Conservation (phyloP, 495 filamentous ascomycete genomes). For the Chaetomium fimeti region DNA sequence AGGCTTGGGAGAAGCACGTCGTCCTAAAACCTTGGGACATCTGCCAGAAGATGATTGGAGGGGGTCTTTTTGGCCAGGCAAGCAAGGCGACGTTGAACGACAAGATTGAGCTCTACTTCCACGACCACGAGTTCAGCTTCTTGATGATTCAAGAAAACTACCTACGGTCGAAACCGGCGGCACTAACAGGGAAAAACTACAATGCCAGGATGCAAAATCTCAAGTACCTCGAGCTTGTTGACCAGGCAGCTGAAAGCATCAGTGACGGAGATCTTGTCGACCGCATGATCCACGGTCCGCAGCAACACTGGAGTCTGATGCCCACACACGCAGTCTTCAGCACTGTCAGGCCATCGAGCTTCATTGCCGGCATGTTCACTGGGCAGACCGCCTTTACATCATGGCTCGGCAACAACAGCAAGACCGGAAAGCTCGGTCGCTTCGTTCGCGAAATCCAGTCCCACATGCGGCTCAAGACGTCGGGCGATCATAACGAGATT, state of each 20-base stretch:
- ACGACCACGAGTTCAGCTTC: conserved; percentile 94
- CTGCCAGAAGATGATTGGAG: conserved; percentile 82
- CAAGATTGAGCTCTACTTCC: conserved; percentile 98
- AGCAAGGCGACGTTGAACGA: conserved; percentile 88
- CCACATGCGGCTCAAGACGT: conserved; percentile 89
- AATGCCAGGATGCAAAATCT: conserved; percentile 61
- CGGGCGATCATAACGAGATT: conserved; percentile 91
- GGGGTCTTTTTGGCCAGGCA: conserved; percentile 76
- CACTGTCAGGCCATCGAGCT: conserved; percentile 89
- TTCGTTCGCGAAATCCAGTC: conserved; percentile 93
- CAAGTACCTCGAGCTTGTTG: conserved; percentile 77
- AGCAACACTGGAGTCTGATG: conserved; percentile 98
- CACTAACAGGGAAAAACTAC: conserved; percentile 56
- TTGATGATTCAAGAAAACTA: conserved; percentile 99
- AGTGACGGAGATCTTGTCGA: conserved; percentile 97
- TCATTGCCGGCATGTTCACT: conserved; percentile 70
- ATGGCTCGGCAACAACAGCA: conserved; percentile 96
- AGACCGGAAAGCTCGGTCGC: conserved; percentile 77
- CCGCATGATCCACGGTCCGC: conserved; percentile 94
- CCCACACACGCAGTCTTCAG: conserved; percentile 96
- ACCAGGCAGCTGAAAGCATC: conserved; percentile 89
- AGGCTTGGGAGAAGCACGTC: conserved; percentile 96
- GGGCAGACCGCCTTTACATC: conserved; percentile 65
- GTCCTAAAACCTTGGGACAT: conserved; percentile 98
- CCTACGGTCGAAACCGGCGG: conserved; percentile 71